phyloP scores from a whole-genome alignment of 257 asterid species.

The Solanum boliviense region DNA sequence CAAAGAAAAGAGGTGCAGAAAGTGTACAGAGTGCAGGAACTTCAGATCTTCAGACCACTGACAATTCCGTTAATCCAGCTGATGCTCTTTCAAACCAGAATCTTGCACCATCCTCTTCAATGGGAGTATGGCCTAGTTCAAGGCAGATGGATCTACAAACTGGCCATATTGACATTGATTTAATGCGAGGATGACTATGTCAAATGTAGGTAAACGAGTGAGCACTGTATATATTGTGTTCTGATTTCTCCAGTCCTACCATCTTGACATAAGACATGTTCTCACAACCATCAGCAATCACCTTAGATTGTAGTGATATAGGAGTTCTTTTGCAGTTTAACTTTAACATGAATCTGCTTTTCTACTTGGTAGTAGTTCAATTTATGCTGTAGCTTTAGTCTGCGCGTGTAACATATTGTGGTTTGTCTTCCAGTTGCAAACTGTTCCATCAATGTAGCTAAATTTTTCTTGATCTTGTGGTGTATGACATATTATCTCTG shows the following conservation, averaged over 20 bases:
- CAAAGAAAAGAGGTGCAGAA: conserved; percentile 32
- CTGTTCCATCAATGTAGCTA: conserved; percentile 10
- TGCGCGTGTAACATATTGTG: not conserved
- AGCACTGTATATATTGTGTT: conserved; percentile 12
- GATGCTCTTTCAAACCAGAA: conserved; percentile 39
- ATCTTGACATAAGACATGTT: not conserved
- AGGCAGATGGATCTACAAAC: conserved; percentile 25
- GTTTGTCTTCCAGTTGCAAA: not conserved
- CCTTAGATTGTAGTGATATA: conserved; percentile 4
- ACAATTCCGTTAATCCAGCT: conserved; percentile 18
- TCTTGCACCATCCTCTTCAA: conserved; percentile 24
- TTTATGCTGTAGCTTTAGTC: not conserved
- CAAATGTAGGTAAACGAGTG: conserved; percentile 12
- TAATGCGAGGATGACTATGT: conserved; percentile 23
- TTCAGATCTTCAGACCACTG: conserved; percentile 24
- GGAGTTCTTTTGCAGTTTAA: conserved; percentile 6
- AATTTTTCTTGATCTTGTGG: not conserved
- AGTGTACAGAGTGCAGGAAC: conserved; percentile 28
- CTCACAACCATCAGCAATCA: not conserved
- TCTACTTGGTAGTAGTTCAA: not conserved
- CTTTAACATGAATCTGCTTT: conserved; percentile 6
- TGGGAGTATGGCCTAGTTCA: conserved; percentile 45
- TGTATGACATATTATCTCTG: not conserved
- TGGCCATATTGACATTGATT: conserved; percentile 31
- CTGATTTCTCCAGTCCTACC: conserved; percentile 17